These are phyloP conservation scores for Farysia itapuensis DNA, from an alignment of 1,284 basidiomycete genomes.

Conservation along the genomic window DNA sequence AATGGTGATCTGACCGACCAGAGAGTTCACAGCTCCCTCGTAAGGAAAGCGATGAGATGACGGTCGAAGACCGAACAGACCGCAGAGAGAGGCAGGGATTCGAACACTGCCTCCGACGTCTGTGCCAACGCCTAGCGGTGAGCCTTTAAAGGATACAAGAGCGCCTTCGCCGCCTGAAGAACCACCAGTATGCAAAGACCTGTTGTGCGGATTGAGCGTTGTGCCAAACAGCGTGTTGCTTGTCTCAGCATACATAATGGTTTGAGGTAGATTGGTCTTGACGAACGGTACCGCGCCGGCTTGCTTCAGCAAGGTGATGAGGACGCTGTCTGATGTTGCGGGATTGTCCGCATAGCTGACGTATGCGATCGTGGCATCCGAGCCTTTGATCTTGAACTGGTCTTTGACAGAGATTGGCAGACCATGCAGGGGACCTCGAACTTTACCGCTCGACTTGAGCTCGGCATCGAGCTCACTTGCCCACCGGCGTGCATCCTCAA, in stretches of 20 bases:
- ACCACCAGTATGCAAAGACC: slow-evolving; percentile 64
- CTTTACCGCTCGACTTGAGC: slow-evolving; percentile 63
- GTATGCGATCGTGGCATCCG: slow-evolving; percentile 69
- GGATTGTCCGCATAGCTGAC: slow-evolving; percentile 63
- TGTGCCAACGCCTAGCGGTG: slow-evolving; percentile 68
- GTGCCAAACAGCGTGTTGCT: slow-evolving; percentile 70
- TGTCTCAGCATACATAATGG: slow-evolving; percentile 43
- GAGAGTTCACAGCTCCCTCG: slow-evolving; percentile 62
- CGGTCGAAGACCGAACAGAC: slow-evolving; percentile 72
- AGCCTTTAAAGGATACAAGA: slow-evolving; percentile 66
- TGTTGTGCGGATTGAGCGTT: slow-evolving; percentile 70
- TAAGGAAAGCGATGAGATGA: slow-evolving; percentile 74
- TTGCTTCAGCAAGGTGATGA: slow-evolving; percentile 61
- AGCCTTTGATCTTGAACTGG: slow-evolving; percentile 67
- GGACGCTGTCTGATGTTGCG: slow-evolving; percentile 18
- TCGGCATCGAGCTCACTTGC: slow-evolving; percentile 67
- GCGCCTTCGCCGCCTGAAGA: slow-evolving; percentile 72
- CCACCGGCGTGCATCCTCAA: slow-evolving; percentile 67
- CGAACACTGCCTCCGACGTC: slow-evolving; percentile 72
- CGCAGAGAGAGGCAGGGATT: slow-evolving; percentile 70
- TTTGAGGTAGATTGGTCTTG: slow-evolving; percentile 65
- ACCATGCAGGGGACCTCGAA: slow-evolving; percentile 68
- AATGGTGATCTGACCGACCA: slow-evolving; percentile 69
- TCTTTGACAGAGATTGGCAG: slow-evolving; percentile 71
- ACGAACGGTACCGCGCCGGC: slow-evolving; percentile 73